These are phyloP conservation scores for Sporisorium iseilematis-ciliati DNA, from an alignment of 1,284 basidiomycete genomes.

Conservation along the genomic window DNA sequence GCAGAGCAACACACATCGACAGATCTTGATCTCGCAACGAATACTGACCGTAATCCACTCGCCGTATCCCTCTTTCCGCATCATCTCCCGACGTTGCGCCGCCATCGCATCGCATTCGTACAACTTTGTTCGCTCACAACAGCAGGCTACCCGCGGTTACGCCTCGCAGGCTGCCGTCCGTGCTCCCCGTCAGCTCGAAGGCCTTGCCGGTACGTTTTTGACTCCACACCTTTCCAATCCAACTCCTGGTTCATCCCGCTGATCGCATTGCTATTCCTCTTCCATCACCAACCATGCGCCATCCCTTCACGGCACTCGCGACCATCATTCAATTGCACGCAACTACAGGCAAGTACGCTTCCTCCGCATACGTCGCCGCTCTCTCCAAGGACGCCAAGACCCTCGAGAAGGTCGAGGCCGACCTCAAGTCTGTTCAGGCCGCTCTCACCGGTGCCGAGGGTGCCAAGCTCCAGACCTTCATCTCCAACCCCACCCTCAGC, in stretches of 20 bases:
- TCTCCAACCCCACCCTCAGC: slow-evolving; percentile 90
- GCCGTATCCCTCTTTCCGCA: neutral
- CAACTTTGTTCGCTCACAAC: neutral
- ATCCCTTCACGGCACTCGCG: neutral
- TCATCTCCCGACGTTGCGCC: neutral
- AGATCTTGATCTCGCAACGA: neutral
- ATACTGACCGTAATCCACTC: neutral
- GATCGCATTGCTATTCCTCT: slow-evolving; percentile 70
- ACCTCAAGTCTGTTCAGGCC: slow-evolving; percentile 75
- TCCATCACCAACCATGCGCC: neutral
- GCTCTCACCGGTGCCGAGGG: slow-evolving; percentile 63
- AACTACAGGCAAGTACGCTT: slow-evolving; percentile 83
- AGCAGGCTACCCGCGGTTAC: slow-evolving; percentile 66
- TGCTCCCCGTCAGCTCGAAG: slow-evolving; percentile 63
- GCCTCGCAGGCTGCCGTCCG: slow-evolving; percentile 64
- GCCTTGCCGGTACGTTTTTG: slow-evolving; percentile 55
- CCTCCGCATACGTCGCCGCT: slow-evolving; percentile 91
- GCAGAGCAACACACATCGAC: neutral
- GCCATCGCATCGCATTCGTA: neutral
- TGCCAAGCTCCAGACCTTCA: slow-evolving; percentile 78
- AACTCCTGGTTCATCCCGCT: neutral
- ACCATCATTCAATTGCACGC: neutral
- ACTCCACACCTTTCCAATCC: slow-evolving; percentile 11
- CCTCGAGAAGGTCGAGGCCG: slow-evolving; percentile 72
- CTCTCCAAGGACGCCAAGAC: slow-evolving; percentile 76